Conservation (phyloP, 176 grass and related monocot genomes). For the Raddia guianensis region DNA sequence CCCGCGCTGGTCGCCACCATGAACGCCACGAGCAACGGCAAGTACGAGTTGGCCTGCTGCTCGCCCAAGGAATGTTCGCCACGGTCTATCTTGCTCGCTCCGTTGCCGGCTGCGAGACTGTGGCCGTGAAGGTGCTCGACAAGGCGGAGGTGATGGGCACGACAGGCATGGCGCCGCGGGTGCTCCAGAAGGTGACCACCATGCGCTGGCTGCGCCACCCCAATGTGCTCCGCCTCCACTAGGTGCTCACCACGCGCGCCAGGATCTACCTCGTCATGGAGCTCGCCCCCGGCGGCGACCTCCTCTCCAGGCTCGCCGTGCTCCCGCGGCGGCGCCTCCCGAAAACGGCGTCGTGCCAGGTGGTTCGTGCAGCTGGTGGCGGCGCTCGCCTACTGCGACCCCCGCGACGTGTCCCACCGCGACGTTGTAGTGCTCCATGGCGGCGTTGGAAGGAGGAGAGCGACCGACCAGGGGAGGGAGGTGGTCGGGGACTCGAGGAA, state of each 20-base stretch:
- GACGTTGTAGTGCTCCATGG: slow-evolving; percentile 37
- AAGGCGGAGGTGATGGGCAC: slow-evolving; percentile 53
- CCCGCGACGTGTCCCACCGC: slow-evolving; percentile 67
- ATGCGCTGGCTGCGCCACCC: slow-evolving; percentile 86
- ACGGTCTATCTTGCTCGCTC: too few species aligned
- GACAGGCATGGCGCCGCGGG: slow-evolving; percentile 48
- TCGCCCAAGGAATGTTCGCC: too few species aligned
- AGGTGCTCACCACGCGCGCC: slow-evolving; percentile 71
- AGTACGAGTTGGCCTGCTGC: too few species aligned
- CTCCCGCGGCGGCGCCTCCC: slow-evolving; percentile 43
- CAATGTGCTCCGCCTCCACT: slow-evolving; percentile 66
- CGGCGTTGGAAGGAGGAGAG: too few species aligned
- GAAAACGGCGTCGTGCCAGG: slow-evolving; percentile 48
- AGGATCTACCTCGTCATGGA: slow-evolving; percentile 82
- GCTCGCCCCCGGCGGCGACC: slow-evolving; percentile 66
- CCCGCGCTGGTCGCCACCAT: too few species aligned
- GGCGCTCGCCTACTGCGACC: slow-evolving; percentile 69
- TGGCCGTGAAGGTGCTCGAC: slow-evolving; percentile 83
- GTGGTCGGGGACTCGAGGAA: too few species aligned
- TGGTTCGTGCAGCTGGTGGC: slow-evolving; percentile 66
- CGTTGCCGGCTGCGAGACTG: background rate
- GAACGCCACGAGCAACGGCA: too few species aligned
- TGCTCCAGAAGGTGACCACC: slow-evolving; percentile 61
- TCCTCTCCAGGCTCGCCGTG: slow-evolving; percentile 47
- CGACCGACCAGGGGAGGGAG: too few species aligned